A percentile compares a stretch with the other conserved stretches of the same genome.
Conservation (phyloP, 768 basidiomycete species). For the Butyriboletus loyo region DNA sequence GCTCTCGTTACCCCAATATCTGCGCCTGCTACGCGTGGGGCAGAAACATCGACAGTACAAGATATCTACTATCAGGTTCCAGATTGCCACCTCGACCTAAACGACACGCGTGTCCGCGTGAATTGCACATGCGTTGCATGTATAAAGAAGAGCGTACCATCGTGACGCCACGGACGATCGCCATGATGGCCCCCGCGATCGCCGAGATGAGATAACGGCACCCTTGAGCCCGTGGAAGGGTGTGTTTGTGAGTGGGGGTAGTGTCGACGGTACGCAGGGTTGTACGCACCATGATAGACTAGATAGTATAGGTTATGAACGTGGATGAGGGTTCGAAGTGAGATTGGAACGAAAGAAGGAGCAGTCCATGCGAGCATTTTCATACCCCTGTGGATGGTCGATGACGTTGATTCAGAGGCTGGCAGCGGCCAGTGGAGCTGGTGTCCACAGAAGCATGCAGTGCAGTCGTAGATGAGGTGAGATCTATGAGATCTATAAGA, state of each 20-base stretch:
- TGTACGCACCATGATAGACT: constrained; percentile 4
- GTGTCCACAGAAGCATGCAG: too few relatives aligned
- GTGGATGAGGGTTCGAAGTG: too few relatives aligned
- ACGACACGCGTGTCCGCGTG: neutral
- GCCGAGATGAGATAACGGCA: constrained; percentile 60
- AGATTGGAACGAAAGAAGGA: neutral
- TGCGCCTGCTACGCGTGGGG: constrained; percentile 8
- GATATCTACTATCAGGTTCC: constrained; percentile 54
- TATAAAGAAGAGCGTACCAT: constrained; percentile 41
- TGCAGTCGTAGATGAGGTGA: too few relatives aligned
- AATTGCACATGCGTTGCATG: too few relatives aligned
- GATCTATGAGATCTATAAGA: too few relatives aligned
- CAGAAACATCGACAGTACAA: constrained; percentile 40
- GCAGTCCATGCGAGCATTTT: too few relatives aligned
- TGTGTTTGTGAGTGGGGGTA: neutral
- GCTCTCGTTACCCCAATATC: too few relatives aligned
- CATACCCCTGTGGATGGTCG: neutral
- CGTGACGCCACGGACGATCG: constrained; percentile 57
- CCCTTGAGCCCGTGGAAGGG: constrained; percentile 39
- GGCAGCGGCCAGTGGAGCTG: too few relatives aligned
- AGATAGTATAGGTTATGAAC: too few relatives aligned
- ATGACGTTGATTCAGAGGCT: too few relatives aligned
- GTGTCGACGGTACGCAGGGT: neutral
- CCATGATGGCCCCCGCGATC: constrained; percentile 47
- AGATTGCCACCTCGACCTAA: constrained; percentile 64